Conservation (phyloP, 2,329 filamentous ascomycete genomes). For the Clonostachys rosea region DNA sequence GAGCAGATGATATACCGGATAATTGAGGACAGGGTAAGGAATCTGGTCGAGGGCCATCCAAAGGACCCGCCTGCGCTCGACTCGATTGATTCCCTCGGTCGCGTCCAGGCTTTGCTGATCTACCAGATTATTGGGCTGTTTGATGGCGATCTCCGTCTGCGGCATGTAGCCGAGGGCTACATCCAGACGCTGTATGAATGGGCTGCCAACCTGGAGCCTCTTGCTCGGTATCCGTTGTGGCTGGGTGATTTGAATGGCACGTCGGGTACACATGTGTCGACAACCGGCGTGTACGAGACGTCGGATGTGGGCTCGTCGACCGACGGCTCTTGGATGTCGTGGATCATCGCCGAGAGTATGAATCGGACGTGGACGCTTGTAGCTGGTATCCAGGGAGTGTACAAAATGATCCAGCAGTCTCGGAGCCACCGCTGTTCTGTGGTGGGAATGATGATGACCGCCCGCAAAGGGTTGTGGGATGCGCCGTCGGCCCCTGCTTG, state of each 20-base stretch:
- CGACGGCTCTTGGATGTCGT: slow-evolving; percentile 15
- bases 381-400: slow-evolving; percentile 9
- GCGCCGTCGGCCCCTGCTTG: slow-evolving; percentile 11
- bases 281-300: neutral
- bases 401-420: slow-evolving; percentile 7
- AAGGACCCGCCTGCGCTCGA: neutral
- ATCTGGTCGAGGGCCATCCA: slow-evolving; percentile 1
- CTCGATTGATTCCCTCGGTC: slow-evolving; percentile 7
- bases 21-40: slow-evolving; percentile 7
- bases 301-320: neutral
- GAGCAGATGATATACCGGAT: slow-evolving; percentile 10
- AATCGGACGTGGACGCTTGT: slow-evolving; percentile 18
- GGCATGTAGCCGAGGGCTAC: slow-evolving; percentile 11
- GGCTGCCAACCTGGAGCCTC: slow-evolving; percentile 4
- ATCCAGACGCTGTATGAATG: slow-evolving; percentile 8
- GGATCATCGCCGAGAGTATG: slow-evolving; percentile 21
- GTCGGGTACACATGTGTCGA: neutral
- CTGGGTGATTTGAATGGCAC: slow-evolving; percentile 4
- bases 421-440: neutral
- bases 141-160: slow-evolving; percentile 12
- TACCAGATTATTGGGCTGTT: slow-evolving; percentile 14
- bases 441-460: slow-evolving; percentile 12
- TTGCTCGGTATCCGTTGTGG: slow-evolving; percentile 1
- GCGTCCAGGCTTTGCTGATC: slow-evolving; percentile 12
- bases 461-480: slow-evolving; percentile 17